A percentile compares a stretch with the other conserved stretches of the same genome.
Evolutionary conservation across 1,139 yeast genomes (phyloP).

Genomic region (Taiozyma sp.): DNA sequence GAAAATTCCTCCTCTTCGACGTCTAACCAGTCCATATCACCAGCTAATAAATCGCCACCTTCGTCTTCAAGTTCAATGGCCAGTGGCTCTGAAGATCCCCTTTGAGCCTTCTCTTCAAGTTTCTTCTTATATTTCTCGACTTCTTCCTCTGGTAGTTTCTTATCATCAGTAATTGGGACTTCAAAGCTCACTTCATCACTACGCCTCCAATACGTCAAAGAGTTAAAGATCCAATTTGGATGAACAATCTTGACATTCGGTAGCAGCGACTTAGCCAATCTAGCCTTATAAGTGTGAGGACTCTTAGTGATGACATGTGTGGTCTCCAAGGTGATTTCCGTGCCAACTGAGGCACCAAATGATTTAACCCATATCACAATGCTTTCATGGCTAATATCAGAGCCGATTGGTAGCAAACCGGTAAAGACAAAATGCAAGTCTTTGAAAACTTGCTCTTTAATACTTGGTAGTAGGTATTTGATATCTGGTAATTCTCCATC

Average conservation of each 20-base stretch:
- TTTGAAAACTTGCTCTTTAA: slow-evolving; percentile 64
- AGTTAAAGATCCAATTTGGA: slow-evolving; percentile 89
- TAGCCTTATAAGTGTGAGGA: slow-evolving; percentile 74
- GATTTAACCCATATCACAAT: slow-evolving; percentile 90
- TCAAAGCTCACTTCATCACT: slow-evolving; percentile 60
- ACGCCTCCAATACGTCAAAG: slow-evolving; percentile 74
- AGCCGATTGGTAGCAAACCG: slow-evolving; percentile 81
- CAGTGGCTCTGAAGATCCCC: slow-evolving; percentile 9
- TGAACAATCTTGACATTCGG: slow-evolving; percentile 74
- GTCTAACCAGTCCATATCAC: slow-evolving; percentile 29
- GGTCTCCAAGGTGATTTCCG: slow-evolving; percentile 67
- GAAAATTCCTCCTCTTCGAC: slow-evolving; percentile 26
- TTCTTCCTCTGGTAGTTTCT: slow-evolving; percentile 34
- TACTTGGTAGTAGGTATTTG: slow-evolving; percentile 61
- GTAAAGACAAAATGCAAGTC: slow-evolving; percentile 76
- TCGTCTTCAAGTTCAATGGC: slow-evolving; percentile 18
- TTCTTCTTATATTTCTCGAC: slow-evolving; percentile 27
- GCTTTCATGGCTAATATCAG: slow-evolving; percentile 66
- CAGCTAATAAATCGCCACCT: slow-evolving; percentile 22
- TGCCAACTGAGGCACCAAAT: slow-evolving; percentile 84
- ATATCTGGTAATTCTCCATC: slow-evolving; percentile 45
- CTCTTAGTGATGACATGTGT: slow-evolving; percentile 87
- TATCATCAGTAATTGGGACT: slow-evolving; percentile 41
- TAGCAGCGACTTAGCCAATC: slow-evolving; percentile 59
- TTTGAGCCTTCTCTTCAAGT: slow-evolving; percentile 18